Evolutionary conservation across 192 early-diverging fungal species (phyloP).

Genomic region (Backusella tuberculispora): DNA sequence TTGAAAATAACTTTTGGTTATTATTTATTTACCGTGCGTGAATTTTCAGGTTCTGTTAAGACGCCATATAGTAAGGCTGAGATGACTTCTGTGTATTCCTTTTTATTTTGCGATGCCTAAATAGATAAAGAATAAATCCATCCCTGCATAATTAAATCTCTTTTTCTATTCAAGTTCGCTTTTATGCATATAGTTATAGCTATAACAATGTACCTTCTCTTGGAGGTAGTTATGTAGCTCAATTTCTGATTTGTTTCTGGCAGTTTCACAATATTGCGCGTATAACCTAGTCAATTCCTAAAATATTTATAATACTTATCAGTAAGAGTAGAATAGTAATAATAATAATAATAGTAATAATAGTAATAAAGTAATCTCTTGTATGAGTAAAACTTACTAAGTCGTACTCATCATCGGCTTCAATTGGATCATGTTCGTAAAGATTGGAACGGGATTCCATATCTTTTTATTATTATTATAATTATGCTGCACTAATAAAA

Average conservation of each 20-base stretch:
- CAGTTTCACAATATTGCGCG: slow-evolving; percentile 18
- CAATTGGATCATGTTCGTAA: background rate
- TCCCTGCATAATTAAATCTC: background rate
- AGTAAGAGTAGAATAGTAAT: background rate
- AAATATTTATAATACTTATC: background rate
- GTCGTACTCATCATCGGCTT: background rate
- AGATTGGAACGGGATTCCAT: slow-evolving; percentile 16
- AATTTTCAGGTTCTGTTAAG: slow-evolving; percentile 48
- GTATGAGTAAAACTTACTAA: slow-evolving; percentile 5
- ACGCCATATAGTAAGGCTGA: slow-evolving; percentile 66
- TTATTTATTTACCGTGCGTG: slow-evolving; percentile 37
- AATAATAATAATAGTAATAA: too few relatives aligned
- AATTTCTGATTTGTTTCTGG: slow-evolving; percentile 46
- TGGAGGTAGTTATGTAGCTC: slow-evolving; percentile 67
- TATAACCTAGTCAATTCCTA: slow-evolving; percentile 34
- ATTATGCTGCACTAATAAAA: slow-evolving; percentile 7
- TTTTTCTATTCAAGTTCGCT: background rate
- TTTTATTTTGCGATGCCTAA: slow-evolving; percentile 29
- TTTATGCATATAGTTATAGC: background rate
- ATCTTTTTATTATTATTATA: background rate
- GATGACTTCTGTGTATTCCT: slow-evolving; percentile 37
- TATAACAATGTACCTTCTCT: slow-evolving; percentile 45
- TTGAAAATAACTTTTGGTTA: background rate
- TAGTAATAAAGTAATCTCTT: slow-evolving; percentile 6
- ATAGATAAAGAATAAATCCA: background rate